Conservation (phyloP, 2,329 filamentous ascomycete species). For the Fusarium metavorans region DNA sequence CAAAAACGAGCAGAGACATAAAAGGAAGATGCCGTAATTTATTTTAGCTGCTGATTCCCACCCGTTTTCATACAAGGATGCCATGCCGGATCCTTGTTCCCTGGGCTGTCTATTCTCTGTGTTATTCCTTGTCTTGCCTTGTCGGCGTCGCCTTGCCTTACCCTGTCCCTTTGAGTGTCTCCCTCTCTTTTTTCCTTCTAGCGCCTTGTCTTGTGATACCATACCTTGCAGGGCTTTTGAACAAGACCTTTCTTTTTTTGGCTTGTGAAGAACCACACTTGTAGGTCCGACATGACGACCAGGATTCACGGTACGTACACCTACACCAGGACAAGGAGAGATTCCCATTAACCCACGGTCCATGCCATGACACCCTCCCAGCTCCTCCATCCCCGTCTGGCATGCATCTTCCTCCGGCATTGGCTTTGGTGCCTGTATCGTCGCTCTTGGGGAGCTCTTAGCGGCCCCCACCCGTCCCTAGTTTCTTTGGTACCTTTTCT, state of each 20-base stretch:
- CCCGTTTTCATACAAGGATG: slow-evolving; percentile 10
- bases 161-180: background rate
- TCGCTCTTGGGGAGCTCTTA: slow-evolving; percentile 21
- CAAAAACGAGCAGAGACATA: slow-evolving; percentile 22
- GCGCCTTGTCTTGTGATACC: background rate
- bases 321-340: background rate
- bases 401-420: slow-evolving; percentile 39
- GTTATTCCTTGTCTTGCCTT: slow-evolving; percentile 16
- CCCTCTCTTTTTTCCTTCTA: background rate
- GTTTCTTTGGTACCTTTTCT: slow-evolving; percentile 25
- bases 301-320: background rate
- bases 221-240: background rate
- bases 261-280: background rate
- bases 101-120: background rate
- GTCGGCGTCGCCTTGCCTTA: slow-evolving; percentile 22
- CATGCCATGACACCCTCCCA: slow-evolving; percentile 5
- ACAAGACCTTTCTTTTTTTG: background rate
- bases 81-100: slow-evolving; percentile 18
- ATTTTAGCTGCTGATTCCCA: slow-evolving; percentile 19
- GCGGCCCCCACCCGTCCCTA: slow-evolving; percentile 34
- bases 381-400: slow-evolving; percentile 34
- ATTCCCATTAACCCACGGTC: background rate
- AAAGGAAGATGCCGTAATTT: slow-evolving; percentile 29
- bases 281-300: background rate
- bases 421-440: slow-evolving; percentile 40